Base-by-base conservation (phyloP, 2,329 filamentous ascomycete genomes). In the Colletotrichum endophyticum region DNA sequence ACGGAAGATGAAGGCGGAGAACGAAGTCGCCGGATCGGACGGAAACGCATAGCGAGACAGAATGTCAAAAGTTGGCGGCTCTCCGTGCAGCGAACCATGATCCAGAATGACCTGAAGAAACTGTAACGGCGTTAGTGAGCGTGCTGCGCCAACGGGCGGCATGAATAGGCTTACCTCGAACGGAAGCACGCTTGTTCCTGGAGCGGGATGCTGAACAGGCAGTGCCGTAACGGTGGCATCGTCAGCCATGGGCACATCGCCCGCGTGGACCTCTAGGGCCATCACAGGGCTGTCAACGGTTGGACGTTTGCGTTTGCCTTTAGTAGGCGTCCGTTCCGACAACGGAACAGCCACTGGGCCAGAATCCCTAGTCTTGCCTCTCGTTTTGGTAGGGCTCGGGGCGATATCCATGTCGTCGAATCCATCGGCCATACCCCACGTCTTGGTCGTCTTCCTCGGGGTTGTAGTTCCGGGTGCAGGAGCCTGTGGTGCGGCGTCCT, bases 241-340 rank as follows among this genome's bases (percentile, higher is more conserved):
- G 27, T 83, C 81, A 39, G 84, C 84, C 82, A 85, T 84, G 16
- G 84, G 78, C 28, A 85, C 82, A 76, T 89, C 86, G 64, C 86
- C 86, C 3, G 84, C 87, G 77, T 87, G 86, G 11, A 84, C 90
- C 69, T 93, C 91, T 13, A 95, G 84, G 2, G 91, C 88, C 81
- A 88, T 89, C 16, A 92, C 87, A 2, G 94, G 94, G 79, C 94
- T 96, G 76, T 95, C 92, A 5, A 92, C 85, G 2, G 86, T 81
- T 2, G 90, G 90, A 5, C 95, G 88, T 81, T 96, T 96, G 78
- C 95, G 87, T 85, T 96, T 96, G 8, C 88, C 88, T 72, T 93
- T 93, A 49, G 87, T 94, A 1, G 95, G 95, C 4, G 91, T 92
- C 75, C 89, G 86, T 78, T 92, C 90, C 1, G 85, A 84, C 6